These are phyloP conservation scores for Myxozyma kluyveri DNA, from an alignment of 805 yeast species.

Conservation along the genomic window DNA sequence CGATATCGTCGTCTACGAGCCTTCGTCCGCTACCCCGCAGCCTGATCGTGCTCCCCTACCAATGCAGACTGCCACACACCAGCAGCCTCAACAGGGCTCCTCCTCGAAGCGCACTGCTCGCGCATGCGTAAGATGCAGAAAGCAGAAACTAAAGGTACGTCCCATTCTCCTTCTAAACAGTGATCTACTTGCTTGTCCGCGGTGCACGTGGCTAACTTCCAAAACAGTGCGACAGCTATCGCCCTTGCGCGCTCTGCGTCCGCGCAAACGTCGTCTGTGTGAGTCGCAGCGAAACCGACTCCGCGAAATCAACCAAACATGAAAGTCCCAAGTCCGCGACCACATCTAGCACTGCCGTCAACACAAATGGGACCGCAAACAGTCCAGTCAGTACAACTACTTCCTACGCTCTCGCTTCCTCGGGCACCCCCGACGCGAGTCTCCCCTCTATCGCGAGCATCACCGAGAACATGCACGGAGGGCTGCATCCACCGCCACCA, in stretches of 20 bases:
- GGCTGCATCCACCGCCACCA: conserved; percentile 10
- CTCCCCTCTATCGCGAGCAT: conserved; percentile 16
- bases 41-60: too few relatives aligned
- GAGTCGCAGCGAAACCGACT: conserved; percentile 16
- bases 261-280: conserved; percentile 28
- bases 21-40: neutral
- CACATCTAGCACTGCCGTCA: too few relatives aligned
- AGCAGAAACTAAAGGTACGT: conserved; percentile 24
- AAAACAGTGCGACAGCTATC: conserved; percentile 24
- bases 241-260: conserved; percentile 29
- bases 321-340: too few relatives aligned
- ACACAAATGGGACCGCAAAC: too few relatives aligned
- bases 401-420: conserved; percentile 1
- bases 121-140: conserved; percentile 28
- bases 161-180: neutral
- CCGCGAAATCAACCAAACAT: too few relatives aligned
- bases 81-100: too few relatives aligned
- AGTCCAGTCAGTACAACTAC: too few relatives aligned
- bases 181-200: neutral
- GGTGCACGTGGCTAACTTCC: neutral
- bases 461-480: conserved; percentile 13
- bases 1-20: neutral
- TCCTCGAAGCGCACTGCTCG: conserved; percentile 26
- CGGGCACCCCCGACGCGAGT: neutral
- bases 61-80: too few relatives aligned